Evolutionary conservation across 306 rosid species (phyloP).

Genomic region (Ziziphus jujuba): DNA sequence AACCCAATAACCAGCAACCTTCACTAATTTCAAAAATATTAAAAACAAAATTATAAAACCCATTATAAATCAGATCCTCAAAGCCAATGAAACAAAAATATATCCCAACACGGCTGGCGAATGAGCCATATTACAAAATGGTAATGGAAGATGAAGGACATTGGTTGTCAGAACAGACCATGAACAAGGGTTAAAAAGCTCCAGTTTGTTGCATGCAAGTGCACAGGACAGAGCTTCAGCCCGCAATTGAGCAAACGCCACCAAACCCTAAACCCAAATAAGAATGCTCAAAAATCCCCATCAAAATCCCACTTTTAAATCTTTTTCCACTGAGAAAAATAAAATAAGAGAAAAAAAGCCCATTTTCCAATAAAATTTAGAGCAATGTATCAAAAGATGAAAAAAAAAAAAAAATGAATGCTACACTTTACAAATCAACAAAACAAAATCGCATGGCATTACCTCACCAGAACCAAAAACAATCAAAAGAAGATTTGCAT

Average conservation of each 20-base stretch:
- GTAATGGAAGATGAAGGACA: background rate
- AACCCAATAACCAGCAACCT: background rate
- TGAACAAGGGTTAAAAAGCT: background rate
- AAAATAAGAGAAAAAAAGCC: background rate
- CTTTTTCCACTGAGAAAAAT: background rate
- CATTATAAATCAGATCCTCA: background rate
- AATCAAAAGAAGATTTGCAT: background rate
- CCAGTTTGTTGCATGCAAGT: background rate
- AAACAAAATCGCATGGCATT: background rate
- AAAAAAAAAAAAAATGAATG: background rate
- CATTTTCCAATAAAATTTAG: background rate
- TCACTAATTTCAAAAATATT: background rate
- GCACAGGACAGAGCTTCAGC: background rate
- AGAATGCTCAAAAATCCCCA: background rate
- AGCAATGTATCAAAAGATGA: background rate
- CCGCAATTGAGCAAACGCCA: background rate
- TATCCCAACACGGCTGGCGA: background rate
- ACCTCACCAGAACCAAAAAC: background rate
- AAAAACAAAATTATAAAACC: background rate
- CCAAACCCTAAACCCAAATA: background rate
- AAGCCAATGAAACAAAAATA: background rate
- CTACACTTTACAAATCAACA: background rate
- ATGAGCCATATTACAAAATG: background rate
- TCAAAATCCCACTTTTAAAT: background rate
- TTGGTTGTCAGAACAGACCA: background rate